Base-by-base conservation (phyloP, 1,284 basidiomycete species). In the Fomitopsis schrenkii region DNA sequence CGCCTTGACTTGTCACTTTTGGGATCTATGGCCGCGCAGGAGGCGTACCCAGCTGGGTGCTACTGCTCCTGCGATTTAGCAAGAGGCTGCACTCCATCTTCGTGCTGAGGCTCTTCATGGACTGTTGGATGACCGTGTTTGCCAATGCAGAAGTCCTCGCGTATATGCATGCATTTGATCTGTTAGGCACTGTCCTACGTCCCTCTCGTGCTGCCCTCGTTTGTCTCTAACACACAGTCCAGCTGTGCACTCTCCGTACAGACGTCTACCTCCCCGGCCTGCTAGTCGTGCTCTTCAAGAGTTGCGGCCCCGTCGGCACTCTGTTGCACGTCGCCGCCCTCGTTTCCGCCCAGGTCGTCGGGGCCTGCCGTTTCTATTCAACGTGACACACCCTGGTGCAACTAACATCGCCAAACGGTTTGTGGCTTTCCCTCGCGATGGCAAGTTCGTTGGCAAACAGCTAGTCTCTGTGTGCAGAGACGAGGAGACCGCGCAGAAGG, bases 241-340 rank as follows among this genome's bases (percentile, higher is more conserved):
- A 97, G 96, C 66, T 74, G 86, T 8, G 95, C 95, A 0, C 75
- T 99, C 5, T 95, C 94, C 2, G 83, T 98, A 67, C 99, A 99
- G 77, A 99, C 99, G 97, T 97, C 93, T 97, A 95, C 76, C 76
- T 98, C 1, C 97, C 97, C 1, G 95, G 91, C 5, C 79, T 97
- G 6, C 77, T 96, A 8, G 87, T 96, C 14, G 78, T 97, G 62
- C 76, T 93, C 26, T 89, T 92, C 77, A 90, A 90, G 72, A 83
- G 86, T 42, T 78, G 78, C 54, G 95, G 96, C 22, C 70, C 93
- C 10, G 56, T 82, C 3, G 75, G 75, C 1, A 87, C 87, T 0
- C 40, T 87, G 9, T 79, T 82, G 12, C 81, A 88, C 66, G 59
- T 88, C 2, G 55, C 80, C 14, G 79, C 83, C 22, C 80, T 96